These are phyloP conservation scores for Candida schatavii DNA, from an alignment of 805 yeast genomes.

Conservation along the genomic window DNA sequence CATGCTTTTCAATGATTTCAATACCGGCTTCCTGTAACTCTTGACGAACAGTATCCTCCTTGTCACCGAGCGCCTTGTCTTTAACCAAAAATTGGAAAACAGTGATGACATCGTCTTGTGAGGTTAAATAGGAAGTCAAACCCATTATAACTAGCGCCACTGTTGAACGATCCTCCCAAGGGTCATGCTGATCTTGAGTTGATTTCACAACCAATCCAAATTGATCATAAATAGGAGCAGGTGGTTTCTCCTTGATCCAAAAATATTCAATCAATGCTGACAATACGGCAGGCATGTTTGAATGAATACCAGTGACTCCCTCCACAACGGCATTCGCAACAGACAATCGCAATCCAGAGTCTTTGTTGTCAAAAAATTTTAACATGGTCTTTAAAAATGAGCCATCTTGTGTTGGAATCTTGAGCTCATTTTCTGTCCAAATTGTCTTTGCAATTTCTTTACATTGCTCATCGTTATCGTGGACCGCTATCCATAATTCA, in stretches of 20 bases:
- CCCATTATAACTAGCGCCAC: constrained; percentile 65
- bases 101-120: constrained; percentile 38
- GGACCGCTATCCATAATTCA: constrained; percentile 76
- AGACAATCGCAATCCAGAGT: constrained; percentile 69
- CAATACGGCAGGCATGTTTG: constrained; percentile 16
- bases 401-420: constrained; percentile 42
- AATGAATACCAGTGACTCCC: constrained; percentile 22
- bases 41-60: constrained; percentile 66
- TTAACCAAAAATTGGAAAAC: constrained; percentile 61
- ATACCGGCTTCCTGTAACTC: constrained; percentile 91
- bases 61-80: constrained; percentile 70
- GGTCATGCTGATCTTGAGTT: constrained; percentile 60
- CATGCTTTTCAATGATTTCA: constrained; percentile 63
- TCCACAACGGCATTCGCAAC: constrained; percentile 63
- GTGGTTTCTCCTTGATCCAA: constrained; percentile 60
- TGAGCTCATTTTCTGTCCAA: constrained; percentile 76
- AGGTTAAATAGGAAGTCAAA: constrained; percentile 46
- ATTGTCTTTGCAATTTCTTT: constrained; percentile 71
- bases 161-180: constrained; percentile 85
- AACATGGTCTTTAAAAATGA: constrained; percentile 42
- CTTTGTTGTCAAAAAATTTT: constrained; percentile 48
- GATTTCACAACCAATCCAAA: constrained; percentile 74
- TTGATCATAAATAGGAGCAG: constrained; percentile 72
- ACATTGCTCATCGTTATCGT: constrained; percentile 65
- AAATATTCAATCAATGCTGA: constrained; percentile 53